Evolutionary conservation across 2,329 filamentous ascomycete genomes (phyloP).

Genomic region (Xenoacremonium recifei): DNA sequence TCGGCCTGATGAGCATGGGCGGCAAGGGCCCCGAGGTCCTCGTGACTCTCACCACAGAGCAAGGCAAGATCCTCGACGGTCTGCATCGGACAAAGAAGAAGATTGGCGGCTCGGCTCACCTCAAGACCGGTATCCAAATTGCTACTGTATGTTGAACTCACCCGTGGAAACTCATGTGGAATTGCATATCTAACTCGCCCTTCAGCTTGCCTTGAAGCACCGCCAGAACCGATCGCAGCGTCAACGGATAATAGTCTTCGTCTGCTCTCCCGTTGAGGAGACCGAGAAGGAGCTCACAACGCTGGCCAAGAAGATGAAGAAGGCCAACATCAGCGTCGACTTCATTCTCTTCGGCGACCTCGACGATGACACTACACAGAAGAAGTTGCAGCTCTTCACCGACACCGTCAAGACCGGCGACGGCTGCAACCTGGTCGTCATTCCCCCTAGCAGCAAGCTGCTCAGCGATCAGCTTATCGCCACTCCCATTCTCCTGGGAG

Average conservation of each 20-base stretch:
- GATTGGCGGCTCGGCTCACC: slow-evolving; percentile 84
- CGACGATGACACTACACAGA: slow-evolving; percentile 81
- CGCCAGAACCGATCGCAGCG: slow-evolving; percentile 96
- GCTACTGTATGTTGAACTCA: slow-evolving; percentile 68
- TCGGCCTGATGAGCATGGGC: slow-evolving; percentile 98
- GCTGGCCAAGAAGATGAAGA: slow-evolving; percentile 98
- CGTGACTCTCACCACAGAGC: slow-evolving; percentile 92
- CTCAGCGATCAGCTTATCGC: slow-evolving; percentile 89
- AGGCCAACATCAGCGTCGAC: slow-evolving; percentile 90
- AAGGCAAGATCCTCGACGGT: slow-evolving; percentile 91
- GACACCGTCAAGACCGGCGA: slow-evolving; percentile 89
- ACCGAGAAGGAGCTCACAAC: slow-evolving; percentile 85
- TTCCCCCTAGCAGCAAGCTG: slow-evolving; percentile 86
- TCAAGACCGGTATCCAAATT: slow-evolving; percentile 93
- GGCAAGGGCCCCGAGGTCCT: slow-evolving; percentile 96
- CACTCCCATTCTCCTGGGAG: slow-evolving; percentile 85
- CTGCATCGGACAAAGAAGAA: slow-evolving; percentile 86
- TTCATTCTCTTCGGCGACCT: slow-evolving; percentile 94
- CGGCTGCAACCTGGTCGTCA: slow-evolving; percentile 85
- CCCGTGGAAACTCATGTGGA: not conserved
- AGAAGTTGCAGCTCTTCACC: slow-evolving; percentile 93
- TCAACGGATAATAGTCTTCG: slow-evolving; percentile 95
- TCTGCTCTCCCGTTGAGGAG: slow-evolving; percentile 89
- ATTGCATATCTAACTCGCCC: slow-evolving; percentile 21
- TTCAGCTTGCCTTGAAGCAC: slow-evolving; percentile 90